A percentile compares a stretch with the other conserved stretches of the same genome.
These are phyloP conservation scores for Pseudozyma tsukubaensis DNA, from an alignment of 1,284 basidiomycete genomes.

Conservation along the genomic window DNA sequence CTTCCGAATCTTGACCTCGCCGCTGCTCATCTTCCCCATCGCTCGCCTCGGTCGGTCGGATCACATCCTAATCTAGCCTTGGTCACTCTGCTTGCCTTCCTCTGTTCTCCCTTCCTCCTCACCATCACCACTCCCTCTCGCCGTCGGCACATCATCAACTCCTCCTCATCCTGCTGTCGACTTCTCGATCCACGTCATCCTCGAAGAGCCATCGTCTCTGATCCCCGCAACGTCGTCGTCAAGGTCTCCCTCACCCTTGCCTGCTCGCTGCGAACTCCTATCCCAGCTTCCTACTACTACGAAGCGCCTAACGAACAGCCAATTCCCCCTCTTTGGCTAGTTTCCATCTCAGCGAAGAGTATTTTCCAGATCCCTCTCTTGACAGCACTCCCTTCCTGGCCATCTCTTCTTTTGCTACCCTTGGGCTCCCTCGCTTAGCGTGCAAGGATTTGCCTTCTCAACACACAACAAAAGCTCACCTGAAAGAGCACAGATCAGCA, in stretches of 20 bases:
- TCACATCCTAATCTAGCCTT: constrained; percentile 6
- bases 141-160: constrained; percentile 11
- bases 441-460: constrained; percentile 8
- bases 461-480: not conserved
- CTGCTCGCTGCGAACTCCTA: constrained; percentile 18
- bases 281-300: not conserved
- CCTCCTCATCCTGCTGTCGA: constrained; percentile 5
- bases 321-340: not conserved
- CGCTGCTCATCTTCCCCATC: too few species aligned
- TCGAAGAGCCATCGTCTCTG: not conserved
- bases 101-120: constrained; percentile 11
- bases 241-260: constrained; percentile 55
- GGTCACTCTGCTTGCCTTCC: not conserved
- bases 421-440: constrained; percentile 26
- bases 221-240: constrained; percentile 21
- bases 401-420: constrained; percentile 4
- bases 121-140: constrained; percentile 18
- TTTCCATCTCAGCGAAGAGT: not conserved
- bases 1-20: constrained; percentile 9
- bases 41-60: not conserved
- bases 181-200: not conserved
- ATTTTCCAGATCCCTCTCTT: constrained; percentile 13
- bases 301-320: constrained; percentile 7
- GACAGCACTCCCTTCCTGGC: constrained; percentile 16
- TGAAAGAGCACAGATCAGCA: constrained; percentile 1